Percentiles rank a stretch among this genome's conserved stretches.
Conservation (phyloP, 2,329 filamentous ascomycete species). For the Sporothrix pseudoabietina region DNA sequence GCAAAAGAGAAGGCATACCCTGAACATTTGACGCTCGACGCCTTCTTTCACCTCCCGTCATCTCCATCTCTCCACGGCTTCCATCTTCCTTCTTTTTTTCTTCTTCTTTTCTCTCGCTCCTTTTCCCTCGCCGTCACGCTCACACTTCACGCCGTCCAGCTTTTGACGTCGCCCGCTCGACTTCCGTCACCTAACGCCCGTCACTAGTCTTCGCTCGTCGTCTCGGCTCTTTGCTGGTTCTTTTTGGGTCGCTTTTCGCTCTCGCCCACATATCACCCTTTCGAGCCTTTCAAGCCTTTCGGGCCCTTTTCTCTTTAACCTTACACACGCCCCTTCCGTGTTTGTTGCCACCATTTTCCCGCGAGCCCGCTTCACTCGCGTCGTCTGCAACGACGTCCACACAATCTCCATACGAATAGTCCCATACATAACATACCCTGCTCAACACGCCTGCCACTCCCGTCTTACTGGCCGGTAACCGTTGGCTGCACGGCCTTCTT, state of each 20-base stretch:
- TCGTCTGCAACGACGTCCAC: slow-evolving; percentile 4
- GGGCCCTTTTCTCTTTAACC: slow-evolving; percentile 18
- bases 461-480: slow-evolving; percentile 22
- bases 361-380: slow-evolving; percentile 13
- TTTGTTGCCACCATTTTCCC: slow-evolving; percentile 25
- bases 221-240: not conserved
- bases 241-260: not conserved
- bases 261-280: slow-evolving; percentile 26
- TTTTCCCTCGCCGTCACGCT: not conserved
- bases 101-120: not conserved
- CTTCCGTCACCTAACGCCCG: not conserved
- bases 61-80: not conserved
- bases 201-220: not conserved
- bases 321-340: slow-evolving; percentile 19
- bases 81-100: not conserved
- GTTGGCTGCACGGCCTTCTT: slow-evolving; percentile 21
- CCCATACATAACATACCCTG: not conserved
- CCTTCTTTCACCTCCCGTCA: not conserved
- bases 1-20: not conserved
- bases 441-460: slow-evolving; percentile 21
- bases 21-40: not conserved
- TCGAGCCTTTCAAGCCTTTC: slow-evolving; percentile 27
- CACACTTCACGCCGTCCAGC: not conserved
- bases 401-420: not conserved
- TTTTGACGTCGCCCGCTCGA: slow-evolving; percentile 18